These are phyloP conservation scores for Puccinia polysora DNA, from an alignment of 1,284 basidiomycete genomes.

Conservation along the genomic window DNA sequence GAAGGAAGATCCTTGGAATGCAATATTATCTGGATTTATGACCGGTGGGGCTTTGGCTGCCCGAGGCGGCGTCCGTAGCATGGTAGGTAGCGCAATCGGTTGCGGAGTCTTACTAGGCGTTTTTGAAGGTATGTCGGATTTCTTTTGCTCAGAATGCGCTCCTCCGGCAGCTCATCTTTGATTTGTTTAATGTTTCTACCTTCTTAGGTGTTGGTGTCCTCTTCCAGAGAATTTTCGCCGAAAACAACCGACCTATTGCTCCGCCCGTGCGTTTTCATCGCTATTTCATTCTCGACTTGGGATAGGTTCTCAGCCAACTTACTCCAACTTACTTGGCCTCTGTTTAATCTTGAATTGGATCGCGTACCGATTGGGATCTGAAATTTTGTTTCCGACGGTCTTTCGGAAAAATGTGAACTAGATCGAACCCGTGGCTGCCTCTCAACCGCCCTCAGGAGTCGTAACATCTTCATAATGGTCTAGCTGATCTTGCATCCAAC, in stretches of 20 bases:
- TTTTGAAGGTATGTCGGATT: slow-evolving; percentile 53
- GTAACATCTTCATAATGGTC: slow-evolving; percentile 33
- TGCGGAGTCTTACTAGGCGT: slow-evolving; percentile 96
- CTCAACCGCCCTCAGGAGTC: slow-evolving; percentile 1
- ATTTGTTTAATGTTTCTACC: neutral
- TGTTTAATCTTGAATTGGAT: too few species aligned
- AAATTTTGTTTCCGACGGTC: too few species aligned
- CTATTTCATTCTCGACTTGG: too few species aligned
- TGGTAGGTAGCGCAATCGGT: slow-evolving; percentile 82
- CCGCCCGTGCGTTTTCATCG: slow-evolving; percentile 29
- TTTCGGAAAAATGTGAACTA: too few species aligned
- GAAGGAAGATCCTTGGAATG: slow-evolving; percentile 99
- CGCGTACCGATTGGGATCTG: too few species aligned
- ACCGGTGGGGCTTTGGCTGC: slow-evolving; percentile 93
- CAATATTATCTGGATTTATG: slow-evolving; percentile 95
- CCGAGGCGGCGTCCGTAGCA: slow-evolving; percentile 88
- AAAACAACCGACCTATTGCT: slow-evolving; percentile 64
- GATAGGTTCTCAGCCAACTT: neutral
- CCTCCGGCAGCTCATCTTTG: neutral
- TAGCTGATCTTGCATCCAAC: too few species aligned
- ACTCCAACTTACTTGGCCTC: neutral
- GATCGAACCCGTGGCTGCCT: slow-evolving; percentile 22
- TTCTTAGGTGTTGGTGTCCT: slow-evolving; percentile 74
- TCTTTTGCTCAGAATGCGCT: neutral
- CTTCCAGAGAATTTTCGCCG: slow-evolving; percentile 74